Conservation (phyloP, 192 early-diverging fungal genomes). For the Physocladia obscura region DNA sequence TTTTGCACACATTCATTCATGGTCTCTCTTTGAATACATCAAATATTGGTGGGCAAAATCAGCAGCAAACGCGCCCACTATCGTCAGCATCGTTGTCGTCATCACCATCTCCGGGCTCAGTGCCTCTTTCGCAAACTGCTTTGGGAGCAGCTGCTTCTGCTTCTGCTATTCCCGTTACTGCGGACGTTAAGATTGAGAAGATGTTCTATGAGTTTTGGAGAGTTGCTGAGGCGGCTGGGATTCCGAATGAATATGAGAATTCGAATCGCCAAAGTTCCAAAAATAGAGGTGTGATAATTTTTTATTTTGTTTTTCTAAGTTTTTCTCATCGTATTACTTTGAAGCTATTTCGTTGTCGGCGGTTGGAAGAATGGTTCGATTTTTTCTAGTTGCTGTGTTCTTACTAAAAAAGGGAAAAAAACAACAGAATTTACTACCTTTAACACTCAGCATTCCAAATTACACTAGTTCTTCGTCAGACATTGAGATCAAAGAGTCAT, state of each 20-base stretch:
- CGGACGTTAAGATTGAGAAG: constrained; percentile 75
- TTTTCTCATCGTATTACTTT: too few species aligned
- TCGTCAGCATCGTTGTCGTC: neutral
- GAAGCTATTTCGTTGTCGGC: neutral
- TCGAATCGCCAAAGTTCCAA: too few species aligned
- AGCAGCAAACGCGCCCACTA: constrained; percentile 10
- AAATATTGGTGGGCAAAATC: too few species aligned
- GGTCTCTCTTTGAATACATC: constrained; percentile 61
- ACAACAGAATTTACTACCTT: constrained; percentile 19
- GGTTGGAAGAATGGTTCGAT: neutral
- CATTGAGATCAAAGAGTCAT: constrained; percentile 13
- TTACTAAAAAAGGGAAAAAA: neutral
- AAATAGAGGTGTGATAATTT: too few species aligned
- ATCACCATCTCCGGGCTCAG: neutral
- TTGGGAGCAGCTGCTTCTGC: neutral
- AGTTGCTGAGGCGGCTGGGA: constrained; percentile 59
- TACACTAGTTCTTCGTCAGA: constrained; percentile 13
- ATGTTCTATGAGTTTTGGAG: constrained; percentile 75
- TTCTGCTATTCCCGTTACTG: constrained; percentile 16
- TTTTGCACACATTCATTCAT: constrained; percentile 69
- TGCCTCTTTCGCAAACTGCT: neutral
- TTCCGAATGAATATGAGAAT: constrained; percentile 16
- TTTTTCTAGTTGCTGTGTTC: neutral
- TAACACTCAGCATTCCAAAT: constrained; percentile 36
- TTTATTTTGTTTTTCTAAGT: too few species aligned